Evolutionary conservation across 345 rosid species (phyloP), one percentile per base, ranked within the genome.

Genomic region (Kernera saxatilis): DNA sequence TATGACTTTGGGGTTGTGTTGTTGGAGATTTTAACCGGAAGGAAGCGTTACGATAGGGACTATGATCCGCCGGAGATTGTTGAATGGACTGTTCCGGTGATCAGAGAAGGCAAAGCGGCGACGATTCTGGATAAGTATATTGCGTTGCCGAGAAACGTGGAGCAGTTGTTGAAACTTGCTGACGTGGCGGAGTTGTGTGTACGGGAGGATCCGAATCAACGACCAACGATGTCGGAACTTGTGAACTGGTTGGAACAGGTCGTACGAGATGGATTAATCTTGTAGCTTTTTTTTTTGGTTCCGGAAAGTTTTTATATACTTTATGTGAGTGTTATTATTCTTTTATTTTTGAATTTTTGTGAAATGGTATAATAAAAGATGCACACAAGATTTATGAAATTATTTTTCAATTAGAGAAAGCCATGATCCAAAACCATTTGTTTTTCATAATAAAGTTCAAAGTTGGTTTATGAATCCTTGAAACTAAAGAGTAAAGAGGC

Each of bases 21-120:
- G 74, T 74, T 91, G 8, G 97, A 93, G 88, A 85, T 89, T 50
- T 86, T 93, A 41, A 91, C 91, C 1, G 97, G 96, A 77, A 89
- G 97, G 76, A 89, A 94, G 78, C 75, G 86, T 8, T 86, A 77
- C 32, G 99, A 91, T 52, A 79, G 78, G 41, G 98, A 89, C 23
- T 83, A 60, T 69, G 70, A 58, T 18, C 88, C 93, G 53, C 87
- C 89, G 5, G 77, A 76, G 43, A 83, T 87, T 22, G 86, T 86
- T 69, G 86, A 87, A 2, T 93, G 97, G 97, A 84, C 94, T 1
- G 76, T 82, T 65, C 93, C 94, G 40, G 73, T 82, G 49, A 85
- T 91, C 5, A 85, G 80, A 69, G 82, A 79, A 45, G 96, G 96
- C 0, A 85, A 83, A 75, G 87, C 85, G 25, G 90, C 85, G 8